Evolutionary conservation across 2,329 filamentous ascomycete genomes (phyloP).

Genomic region (Byssochlamys sp.): DNA sequence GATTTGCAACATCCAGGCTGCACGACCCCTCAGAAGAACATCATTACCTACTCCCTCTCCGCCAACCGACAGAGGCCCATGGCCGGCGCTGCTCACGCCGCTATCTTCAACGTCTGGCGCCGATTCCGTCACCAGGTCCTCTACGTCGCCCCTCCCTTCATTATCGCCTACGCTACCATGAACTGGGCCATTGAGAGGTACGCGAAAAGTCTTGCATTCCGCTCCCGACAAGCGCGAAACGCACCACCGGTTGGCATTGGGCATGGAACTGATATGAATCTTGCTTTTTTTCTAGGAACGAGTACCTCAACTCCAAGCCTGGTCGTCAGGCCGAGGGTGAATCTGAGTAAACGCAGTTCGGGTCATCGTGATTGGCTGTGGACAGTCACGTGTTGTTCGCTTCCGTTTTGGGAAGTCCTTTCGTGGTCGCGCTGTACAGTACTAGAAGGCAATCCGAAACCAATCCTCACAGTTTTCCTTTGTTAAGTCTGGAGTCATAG

Average conservation of each 20-base stretch:
- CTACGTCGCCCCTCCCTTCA: slow-evolving; percentile 72
- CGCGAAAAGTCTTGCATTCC: slow-evolving; percentile 21
- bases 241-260: slow-evolving; percentile 2
- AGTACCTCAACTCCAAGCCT: slow-evolving; percentile 43
- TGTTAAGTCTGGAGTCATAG: not conserved
- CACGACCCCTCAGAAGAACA: slow-evolving; percentile 47
- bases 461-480: not conserved
- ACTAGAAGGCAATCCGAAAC: slow-evolving; percentile 30
- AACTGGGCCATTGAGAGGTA: slow-evolving; percentile 88
- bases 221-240: not conserved
- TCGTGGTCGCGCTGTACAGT: slow-evolving; percentile 31
- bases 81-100: slow-evolving; percentile 65
- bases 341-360: slow-evolving; percentile 20
- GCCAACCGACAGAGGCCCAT: slow-evolving; percentile 83
- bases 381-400: not conserved
- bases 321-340: slow-evolving; percentile 29
- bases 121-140: slow-evolving; percentile 77
- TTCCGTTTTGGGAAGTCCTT: not conserved
- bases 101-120: slow-evolving; percentile 92
- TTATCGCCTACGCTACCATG: slow-evolving; percentile 72
- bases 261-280: slow-evolving; percentile 1
- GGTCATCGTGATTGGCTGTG: not conserved
- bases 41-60: slow-evolving; percentile 64
- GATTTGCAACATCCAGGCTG: slow-evolving; percentile 15
- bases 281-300: slow-evolving; percentile 28